Evolutionary conservation across 2,329 filamentous ascomycete species (phyloP).

Genomic region (Hypoxylon sp.): DNA sequence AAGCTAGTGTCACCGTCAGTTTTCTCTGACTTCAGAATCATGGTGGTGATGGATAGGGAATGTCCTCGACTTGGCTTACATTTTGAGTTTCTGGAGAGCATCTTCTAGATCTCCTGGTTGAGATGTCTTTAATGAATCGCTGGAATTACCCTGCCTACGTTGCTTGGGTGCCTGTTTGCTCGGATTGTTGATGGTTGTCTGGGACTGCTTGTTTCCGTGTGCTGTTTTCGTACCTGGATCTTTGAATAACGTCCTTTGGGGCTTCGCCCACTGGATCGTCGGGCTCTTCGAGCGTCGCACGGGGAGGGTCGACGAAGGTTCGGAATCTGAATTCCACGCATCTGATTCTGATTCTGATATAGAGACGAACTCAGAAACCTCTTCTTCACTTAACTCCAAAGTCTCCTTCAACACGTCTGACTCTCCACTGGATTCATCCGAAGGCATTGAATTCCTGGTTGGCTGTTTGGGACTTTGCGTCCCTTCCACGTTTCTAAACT

Average conservation of each 20-base stretch:
- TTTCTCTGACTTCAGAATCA: not conserved
- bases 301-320: slow-evolving; percentile 39
- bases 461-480: slow-evolving; percentile 5
- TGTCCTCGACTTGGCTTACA: slow-evolving; percentile 44
- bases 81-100: slow-evolving; percentile 51
- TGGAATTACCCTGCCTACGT: slow-evolving; percentile 13
- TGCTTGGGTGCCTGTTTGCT: slow-evolving; percentile 36
- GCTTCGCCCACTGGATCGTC: slow-evolving; percentile 34
- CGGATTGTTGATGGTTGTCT: slow-evolving; percentile 15
- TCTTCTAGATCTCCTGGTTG: slow-evolving; percentile 47
- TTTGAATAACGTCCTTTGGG: slow-evolving; percentile 42
- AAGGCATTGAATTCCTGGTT: slow-evolving; percentile 6
- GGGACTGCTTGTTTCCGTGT: slow-evolving; percentile 18
- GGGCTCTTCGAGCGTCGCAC: slow-evolving; percentile 42
- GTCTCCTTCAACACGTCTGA: slow-evolving; percentile 22
- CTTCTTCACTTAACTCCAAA: slow-evolving; percentile 35
- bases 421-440: slow-evolving; percentile 36
- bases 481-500: slow-evolving; percentile 20
- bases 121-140: slow-evolving; percentile 34
- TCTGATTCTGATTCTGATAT: slow-evolving; percentile 39
- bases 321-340: slow-evolving; percentile 42
- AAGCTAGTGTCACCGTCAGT: slow-evolving; percentile 45
- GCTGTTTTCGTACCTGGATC: slow-evolving; percentile 35
- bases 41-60: not conserved
- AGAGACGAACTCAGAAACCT: slow-evolving; percentile 47